phyloP scores from a whole-genome alignment of 164 flowering plant species.

The Stephania cephalantha region DNA sequence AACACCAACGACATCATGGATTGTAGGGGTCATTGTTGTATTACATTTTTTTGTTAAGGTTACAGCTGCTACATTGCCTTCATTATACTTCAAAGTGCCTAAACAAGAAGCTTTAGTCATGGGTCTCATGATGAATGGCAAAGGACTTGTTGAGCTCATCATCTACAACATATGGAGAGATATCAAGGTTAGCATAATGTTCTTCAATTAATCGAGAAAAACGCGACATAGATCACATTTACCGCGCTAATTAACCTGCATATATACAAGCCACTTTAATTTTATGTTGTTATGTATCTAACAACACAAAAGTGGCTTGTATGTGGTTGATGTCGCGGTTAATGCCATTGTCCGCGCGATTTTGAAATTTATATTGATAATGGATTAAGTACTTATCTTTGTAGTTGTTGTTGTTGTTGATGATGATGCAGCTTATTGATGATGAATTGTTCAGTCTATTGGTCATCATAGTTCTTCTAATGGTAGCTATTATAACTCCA shows the following conservation, averaged over 20 bases:
- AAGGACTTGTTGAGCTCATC: neutral
- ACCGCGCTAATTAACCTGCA: too few species aligned
- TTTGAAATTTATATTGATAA: too few species aligned
- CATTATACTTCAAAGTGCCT: constrained; percentile 24
- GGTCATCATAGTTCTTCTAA: constrained; percentile 26
- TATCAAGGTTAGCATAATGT: neutral
- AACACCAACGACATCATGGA: constrained; percentile 13
- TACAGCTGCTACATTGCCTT: constrained; percentile 25
- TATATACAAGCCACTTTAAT: too few species aligned
- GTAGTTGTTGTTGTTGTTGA: neutral
- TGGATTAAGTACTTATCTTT: too few species aligned
- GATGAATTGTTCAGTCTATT: constrained; percentile 10
- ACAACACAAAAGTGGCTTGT: too few species aligned
- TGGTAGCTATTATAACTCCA: constrained; percentile 33
- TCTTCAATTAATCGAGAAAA: too few species aligned
- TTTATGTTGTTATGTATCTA: too few species aligned
- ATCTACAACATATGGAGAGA: neutral
- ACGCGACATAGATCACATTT: too few species aligned
- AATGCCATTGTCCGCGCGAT: too few species aligned
- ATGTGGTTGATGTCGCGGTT: too few species aligned
- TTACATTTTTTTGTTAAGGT: constrained; percentile 31
- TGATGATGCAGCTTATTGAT: neutral
- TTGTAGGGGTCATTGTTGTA: constrained; percentile 18
- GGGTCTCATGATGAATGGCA: constrained; percentile 15
- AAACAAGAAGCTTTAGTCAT: too few species aligned